phyloP scores from a whole-genome alignment of 306 rosid species.

The Dalbergia oliveri region DNA sequence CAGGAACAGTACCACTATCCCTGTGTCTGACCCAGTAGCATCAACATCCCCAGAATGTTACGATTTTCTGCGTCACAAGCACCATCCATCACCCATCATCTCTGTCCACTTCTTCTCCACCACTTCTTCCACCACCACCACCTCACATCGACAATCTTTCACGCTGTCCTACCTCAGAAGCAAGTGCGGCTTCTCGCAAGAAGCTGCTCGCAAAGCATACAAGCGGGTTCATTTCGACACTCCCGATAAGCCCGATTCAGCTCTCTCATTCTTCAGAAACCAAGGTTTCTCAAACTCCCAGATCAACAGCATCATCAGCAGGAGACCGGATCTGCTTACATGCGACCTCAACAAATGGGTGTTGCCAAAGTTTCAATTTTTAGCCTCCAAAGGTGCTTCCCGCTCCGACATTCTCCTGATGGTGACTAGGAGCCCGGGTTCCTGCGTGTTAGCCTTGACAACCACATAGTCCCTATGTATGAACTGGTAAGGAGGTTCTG shows the following conservation, averaged over 20 bases:
- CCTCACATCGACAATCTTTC: conserved; percentile 22
- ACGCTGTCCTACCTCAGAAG: conserved; percentile 47
- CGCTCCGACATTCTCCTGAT: background rate
- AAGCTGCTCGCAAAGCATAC: conserved; percentile 42
- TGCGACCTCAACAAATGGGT: background rate
- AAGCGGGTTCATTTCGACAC: conserved; percentile 38
- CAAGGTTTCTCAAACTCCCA: background rate
- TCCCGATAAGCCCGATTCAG: conserved; percentile 44
- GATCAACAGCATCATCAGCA: background rate
- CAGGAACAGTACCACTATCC: too few relatives aligned
- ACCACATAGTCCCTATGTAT: background rate
- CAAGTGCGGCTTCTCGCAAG: conserved; percentile 38
- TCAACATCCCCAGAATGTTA: too few relatives aligned
- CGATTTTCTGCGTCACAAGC: too few relatives aligned
- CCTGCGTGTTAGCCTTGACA: background rate
- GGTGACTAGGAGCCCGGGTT: background rate
- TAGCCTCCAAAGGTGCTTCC: conserved; percentile 35
- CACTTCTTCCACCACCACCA: background rate
- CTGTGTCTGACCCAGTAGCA: too few relatives aligned
- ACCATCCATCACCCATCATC: too few relatives aligned
- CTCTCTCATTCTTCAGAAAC: background rate
- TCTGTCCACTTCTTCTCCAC: background rate
- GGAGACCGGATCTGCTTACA: background rate
- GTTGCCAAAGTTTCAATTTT: conserved; percentile 40
- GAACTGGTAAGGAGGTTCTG: conserved; percentile 12